These are phyloP conservation scores for Gossypium davidsonii DNA, from an alignment of 441 rosid genomes.

Conservation along the genomic window DNA sequence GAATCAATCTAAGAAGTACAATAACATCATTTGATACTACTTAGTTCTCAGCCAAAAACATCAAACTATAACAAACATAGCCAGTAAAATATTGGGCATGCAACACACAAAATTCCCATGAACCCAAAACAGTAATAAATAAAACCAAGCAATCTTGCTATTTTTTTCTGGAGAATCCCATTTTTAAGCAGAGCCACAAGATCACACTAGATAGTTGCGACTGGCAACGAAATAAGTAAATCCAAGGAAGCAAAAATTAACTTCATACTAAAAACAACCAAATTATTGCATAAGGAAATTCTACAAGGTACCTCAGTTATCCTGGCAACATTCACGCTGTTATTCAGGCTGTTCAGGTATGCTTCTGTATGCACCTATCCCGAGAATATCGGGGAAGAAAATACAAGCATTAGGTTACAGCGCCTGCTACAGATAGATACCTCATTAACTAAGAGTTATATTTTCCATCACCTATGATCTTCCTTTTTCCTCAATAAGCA, in stretches of 20 bases:
- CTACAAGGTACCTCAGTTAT: constrained; percentile 60
- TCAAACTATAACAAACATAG: constrained; percentile 3
- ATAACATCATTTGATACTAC: background rate
- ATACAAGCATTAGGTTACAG: background rate
- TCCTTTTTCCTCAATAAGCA: background rate
- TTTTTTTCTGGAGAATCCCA: background rate
- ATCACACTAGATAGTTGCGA: background rate
- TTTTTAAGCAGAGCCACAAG: background rate
- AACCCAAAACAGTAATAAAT: background rate
- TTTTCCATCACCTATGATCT: background rate
- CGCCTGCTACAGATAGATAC: background rate
- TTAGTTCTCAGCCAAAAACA: background rate
- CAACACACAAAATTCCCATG: background rate
- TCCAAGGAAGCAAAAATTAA: background rate
- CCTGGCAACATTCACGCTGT: constrained; percentile 65
- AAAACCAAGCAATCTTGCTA: background rate
- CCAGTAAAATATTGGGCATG: background rate
- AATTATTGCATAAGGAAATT: background rate
- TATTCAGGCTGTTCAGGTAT: constrained; percentile 70
- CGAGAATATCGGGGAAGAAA: constrained; percentile 2
- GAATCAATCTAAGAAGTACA: constrained; percentile 19
- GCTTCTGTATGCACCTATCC: constrained; percentile 70
- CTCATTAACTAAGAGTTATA: background rate
- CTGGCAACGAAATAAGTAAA: background rate
- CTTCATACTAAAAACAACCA: background rate